These are phyloP conservation scores for Fomitopsis pinicola DNA, from an alignment of 1,284 basidiomycete genomes.

Conservation along the genomic window DNA sequence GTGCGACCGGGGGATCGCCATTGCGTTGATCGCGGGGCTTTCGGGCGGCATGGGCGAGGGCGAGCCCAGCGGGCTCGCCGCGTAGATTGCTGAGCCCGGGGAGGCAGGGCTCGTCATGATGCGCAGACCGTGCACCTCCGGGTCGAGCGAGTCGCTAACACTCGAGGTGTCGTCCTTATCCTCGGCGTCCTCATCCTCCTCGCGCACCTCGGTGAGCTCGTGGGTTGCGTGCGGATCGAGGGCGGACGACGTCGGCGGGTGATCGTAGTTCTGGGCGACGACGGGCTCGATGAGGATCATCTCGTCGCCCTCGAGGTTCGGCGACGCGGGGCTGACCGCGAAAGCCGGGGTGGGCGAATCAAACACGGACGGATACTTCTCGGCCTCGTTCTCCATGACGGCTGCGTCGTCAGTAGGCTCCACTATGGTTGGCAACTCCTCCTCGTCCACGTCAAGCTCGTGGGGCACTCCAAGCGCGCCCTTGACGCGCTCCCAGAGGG, in stretches of 20 bases:
- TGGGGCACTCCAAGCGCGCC: constrained; percentile 74
- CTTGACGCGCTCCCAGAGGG: constrained; percentile 81
- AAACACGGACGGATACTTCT: constrained; percentile 1
- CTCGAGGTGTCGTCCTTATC: constrained; percentile 15
- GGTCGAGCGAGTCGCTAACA: constrained; percentile 14
- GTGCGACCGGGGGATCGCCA: constrained; percentile 1
- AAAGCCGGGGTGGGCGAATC: constrained; percentile 13
- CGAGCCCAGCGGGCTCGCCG: neutral
- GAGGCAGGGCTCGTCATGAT: constrained; percentile 42
- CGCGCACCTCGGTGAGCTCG: constrained; percentile 21
- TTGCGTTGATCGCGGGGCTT: constrained; percentile 12
- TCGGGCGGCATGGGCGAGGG: constrained; percentile 7
- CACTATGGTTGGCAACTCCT: constrained; percentile 20
- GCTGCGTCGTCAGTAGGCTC: neutral
- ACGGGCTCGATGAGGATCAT: constrained; percentile 30
- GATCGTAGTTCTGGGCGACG: constrained; percentile 15
- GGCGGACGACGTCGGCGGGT: constrained; percentile 14
- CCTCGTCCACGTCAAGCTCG: constrained; percentile 60
- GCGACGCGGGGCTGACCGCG: constrained; percentile 3
- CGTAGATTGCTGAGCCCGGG: constrained; percentile 12
- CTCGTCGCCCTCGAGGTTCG: constrained; percentile 14
- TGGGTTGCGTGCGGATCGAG: constrained; percentile 13
- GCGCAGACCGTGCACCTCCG: constrained; percentile 52
- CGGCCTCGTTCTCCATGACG: neutral
- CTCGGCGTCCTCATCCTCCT: constrained; percentile 23